These are phyloP conservation scores for Ogataea pini DNA, from an alignment of 805 yeast species.

Conservation along the genomic window DNA sequence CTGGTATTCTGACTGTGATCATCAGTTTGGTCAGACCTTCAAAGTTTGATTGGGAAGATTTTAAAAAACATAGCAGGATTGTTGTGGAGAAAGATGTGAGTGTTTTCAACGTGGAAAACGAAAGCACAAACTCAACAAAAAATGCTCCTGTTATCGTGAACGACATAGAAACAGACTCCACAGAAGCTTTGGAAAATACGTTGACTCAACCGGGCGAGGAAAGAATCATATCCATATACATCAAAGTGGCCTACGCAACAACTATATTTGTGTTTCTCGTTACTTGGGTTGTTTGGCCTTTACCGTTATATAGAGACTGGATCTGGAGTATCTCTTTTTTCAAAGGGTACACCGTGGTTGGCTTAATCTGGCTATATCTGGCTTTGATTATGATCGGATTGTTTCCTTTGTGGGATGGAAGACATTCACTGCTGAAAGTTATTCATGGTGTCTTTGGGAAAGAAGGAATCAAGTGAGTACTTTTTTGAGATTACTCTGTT, in stretches of 20 bases:
- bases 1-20: slow-evolving; percentile 34
- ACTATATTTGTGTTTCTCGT: slow-evolving; percentile 33
- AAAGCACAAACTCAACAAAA: not conserved
- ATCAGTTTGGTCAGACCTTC: slow-evolving; percentile 35
- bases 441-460: slow-evolving; percentile 2
- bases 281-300: slow-evolving; percentile 43
- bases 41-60: slow-evolving; percentile 35
- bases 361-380: slow-evolving; percentile 36
- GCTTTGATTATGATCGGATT: slow-evolving; percentile 37
- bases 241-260: slow-evolving; percentile 29
- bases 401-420: slow-evolving; percentile 39
- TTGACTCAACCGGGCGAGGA: not conserved
- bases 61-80: slow-evolving; percentile 22
- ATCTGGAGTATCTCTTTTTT: slow-evolving; percentile 36
- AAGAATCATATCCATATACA: not conserved
- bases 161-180: slow-evolving; percentile 2
- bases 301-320: slow-evolving; percentile 39
- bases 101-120: slow-evolving; percentile 3
- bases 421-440: slow-evolving; percentile 27
- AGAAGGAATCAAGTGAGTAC: too few relatives aligned
- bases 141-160: not conserved
- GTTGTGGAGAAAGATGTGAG: not conserved
- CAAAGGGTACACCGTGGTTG: slow-evolving; percentile 35
- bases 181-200: not conserved
- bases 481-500: too few relatives aligned